These are phyloP conservation scores for Austroboletus novae-zelandiae DNA, from an alignment of 1,284 basidiomycete genomes.

Conservation along the genomic window DNA sequence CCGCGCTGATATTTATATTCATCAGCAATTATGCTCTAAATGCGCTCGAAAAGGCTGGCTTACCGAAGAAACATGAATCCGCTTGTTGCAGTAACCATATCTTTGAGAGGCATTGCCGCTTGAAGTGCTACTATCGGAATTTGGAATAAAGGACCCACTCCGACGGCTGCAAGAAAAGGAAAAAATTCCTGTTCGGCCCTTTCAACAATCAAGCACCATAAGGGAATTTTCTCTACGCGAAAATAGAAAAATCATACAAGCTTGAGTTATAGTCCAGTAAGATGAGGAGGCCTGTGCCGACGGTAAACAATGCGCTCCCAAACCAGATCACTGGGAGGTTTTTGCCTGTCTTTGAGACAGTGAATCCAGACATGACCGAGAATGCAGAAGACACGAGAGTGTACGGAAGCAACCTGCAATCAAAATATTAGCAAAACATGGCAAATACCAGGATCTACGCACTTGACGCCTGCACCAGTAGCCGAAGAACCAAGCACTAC, in stretches of 20 bases:
- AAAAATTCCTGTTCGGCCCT: conserved; percentile 61
- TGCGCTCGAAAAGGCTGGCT: background rate
- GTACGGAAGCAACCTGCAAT: conserved; percentile 70
- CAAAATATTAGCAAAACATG: background rate
- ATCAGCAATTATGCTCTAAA: background rate
- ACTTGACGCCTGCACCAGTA: background rate
- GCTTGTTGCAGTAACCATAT: conserved; percentile 76
- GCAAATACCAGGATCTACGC: background rate
- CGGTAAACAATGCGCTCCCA: conserved; percentile 51
- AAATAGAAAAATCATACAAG: conserved; percentile 34
- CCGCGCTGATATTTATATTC: conserved; percentile 39
- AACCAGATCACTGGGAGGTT: conserved; percentile 66
- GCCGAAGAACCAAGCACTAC: background rate
- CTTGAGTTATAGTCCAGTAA: conserved; percentile 42
- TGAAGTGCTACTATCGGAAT: conserved; percentile 73
- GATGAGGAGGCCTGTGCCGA: conserved; percentile 68
- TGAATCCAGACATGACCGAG: conserved; percentile 57
- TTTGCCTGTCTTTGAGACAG: conserved; percentile 55
- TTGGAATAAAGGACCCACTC: conserved; percentile 65
- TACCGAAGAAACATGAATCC: conserved; percentile 63
- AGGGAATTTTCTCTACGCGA: background rate
- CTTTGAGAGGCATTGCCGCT: conserved; percentile 77
- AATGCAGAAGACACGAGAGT: conserved; percentile 59
- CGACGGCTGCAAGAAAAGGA: conserved; percentile 59
- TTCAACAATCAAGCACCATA: conserved; percentile 1